These are phyloP conservation scores for Tetrahymena elliotti DNA, from an alignment of 73 alveolate genomes.

Conservation along the genomic window DNA sequence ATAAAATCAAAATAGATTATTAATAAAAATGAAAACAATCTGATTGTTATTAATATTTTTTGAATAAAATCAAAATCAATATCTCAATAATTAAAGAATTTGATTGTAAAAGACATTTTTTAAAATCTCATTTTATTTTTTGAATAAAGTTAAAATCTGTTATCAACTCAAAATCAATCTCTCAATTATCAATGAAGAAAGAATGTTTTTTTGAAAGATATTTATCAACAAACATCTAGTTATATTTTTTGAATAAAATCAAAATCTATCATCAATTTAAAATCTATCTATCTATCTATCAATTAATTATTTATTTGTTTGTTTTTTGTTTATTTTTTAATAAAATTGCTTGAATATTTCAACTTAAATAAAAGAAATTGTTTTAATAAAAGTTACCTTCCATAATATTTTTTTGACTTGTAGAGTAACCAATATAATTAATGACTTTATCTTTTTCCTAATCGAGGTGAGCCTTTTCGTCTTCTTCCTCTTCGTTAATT, in stretches of 20 bases:
- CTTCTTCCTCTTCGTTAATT: constrained; percentile 67
- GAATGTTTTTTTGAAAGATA: not conserved
- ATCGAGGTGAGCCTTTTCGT: constrained; percentile 87
- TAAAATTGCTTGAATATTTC: not conserved
- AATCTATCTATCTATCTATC: not conserved
- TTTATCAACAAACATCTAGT: not conserved
- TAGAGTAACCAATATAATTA: constrained; percentile 66
- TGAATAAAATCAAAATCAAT: no score
- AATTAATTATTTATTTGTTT: no score
- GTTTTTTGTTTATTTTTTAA: no score
- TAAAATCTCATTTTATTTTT: no score
- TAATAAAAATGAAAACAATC: not conserved
- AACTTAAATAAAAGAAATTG: not conserved
- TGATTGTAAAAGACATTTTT: no score
- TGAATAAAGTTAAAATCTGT: no score
- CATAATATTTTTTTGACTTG: constrained; percentile 55
- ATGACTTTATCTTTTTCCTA: constrained; percentile 60
- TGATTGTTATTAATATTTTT: no score
- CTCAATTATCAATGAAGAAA: no score
- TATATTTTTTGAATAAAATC: not conserved
- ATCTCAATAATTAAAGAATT: no score
- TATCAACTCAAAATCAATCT: no score
- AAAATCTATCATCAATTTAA: not conserved
- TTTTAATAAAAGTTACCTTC: constrained; percentile 46
- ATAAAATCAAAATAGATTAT: no score